Base-by-base conservation (phyloP, 2,329 filamentous ascomycete genomes). In the Epichloe festucae region DNA sequence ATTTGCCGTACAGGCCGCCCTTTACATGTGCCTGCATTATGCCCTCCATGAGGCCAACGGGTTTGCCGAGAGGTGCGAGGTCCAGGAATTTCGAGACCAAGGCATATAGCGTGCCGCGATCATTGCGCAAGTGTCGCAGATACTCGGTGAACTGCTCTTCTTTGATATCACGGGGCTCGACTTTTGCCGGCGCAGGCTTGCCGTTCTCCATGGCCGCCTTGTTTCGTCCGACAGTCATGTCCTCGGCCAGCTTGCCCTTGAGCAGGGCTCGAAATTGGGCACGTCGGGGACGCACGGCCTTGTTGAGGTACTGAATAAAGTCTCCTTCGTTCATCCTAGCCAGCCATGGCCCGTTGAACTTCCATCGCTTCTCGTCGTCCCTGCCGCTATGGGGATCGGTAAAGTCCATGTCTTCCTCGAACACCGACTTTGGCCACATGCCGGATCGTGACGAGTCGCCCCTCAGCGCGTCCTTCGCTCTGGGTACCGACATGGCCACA, bases 331-430 rank as follows among this genome's bases (percentile, higher is more conserved):
- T 75, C 70, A 83, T 74, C 43, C 77, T 77, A 36, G 79, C 80
- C 36, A 85, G 70, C 81, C 81, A 85, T 3, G 82, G 82, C 0
- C 82, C 82, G 27, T 68, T 67, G 56, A 84, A 85, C 62, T 81
- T 84, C 82, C 82, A 86, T 56, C 81, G 73, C 57, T 70, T 71
- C 55, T 74, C 73, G 47, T 69, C 66, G 38, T 63, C 59, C 41
- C 68, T 60, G 52, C 63, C 63, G 15, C 61, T 54, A 42, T 63
- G 59, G 27, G 73, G 58, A 31, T 67, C 65, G 41, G 78, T 83
- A 47, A 75, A 67, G 57, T 84, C 81, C 58, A 71, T 65, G 35
- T 73, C 68, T 55, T 78, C 73, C 57, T 84, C 80, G 46, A 84
- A 84, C 3, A 82, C 79, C 3, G 78, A 82, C 57, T 66, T 72